Conservation (phyloP, 2,329 filamentous ascomycete species). For the Lachnellula arida region DNA sequence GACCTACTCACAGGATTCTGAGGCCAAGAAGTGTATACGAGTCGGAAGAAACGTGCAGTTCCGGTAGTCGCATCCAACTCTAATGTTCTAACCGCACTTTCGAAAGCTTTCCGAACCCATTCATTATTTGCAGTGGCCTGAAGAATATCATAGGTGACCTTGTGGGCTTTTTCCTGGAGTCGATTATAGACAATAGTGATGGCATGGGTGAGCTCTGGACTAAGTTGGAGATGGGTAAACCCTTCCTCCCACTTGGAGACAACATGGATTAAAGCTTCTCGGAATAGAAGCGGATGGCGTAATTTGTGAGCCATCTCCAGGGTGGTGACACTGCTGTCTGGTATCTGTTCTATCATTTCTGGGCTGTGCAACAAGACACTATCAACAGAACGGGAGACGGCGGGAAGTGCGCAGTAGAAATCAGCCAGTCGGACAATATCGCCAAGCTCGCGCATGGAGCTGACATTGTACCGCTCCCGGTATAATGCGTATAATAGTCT, state of each 20-base stretch:
- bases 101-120: not conserved
- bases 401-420: slow-evolving; percentile 11
- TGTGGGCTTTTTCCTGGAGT: not conserved
- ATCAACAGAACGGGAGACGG: not conserved
- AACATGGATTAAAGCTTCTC: slow-evolving; percentile 12
- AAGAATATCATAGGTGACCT: not conserved
- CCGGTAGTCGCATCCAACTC: too few species aligned
- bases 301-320: slow-evolving; percentile 2
- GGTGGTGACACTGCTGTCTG: not conserved
- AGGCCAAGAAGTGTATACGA: too few species aligned
- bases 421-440: slow-evolving; percentile 8
- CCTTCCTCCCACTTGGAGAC: slow-evolving; percentile 4
- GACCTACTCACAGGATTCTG: too few species aligned
- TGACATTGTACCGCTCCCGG: slow-evolving; percentile 7
- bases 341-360: not conserved
- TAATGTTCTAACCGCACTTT: too few species aligned
- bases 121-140: not conserved
- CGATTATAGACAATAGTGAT: not conserved
- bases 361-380: not conserved
- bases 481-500: slow-evolving; percentile 15
- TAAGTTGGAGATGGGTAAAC: not conserved
- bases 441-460: not conserved
- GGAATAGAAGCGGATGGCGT: slow-evolving; percentile 11
- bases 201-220: not conserved
- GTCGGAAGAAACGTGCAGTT: too few species aligned